These are phyloP conservation scores for Oenanthe sinensis DNA, from an alignment of 129 eudicot species.

Conservation along the genomic window DNA sequence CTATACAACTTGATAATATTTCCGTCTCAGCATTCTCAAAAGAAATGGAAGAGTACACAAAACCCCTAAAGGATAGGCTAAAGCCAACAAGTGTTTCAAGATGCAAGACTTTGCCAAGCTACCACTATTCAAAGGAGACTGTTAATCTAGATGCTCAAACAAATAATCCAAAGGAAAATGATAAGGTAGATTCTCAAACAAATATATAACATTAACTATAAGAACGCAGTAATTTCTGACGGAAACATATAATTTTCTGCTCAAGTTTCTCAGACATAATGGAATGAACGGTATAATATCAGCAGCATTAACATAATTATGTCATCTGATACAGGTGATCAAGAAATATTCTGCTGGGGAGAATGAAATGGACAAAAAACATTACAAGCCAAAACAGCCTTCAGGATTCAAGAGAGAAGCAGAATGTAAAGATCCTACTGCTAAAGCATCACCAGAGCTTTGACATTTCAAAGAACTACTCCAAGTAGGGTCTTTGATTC, in stretches of 20 bases:
- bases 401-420: conserved; percentile 11
- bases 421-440: conserved; percentile 16
- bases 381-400: conserved; percentile 7
- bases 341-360: conserved; percentile 19
- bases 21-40: conserved; percentile 20
- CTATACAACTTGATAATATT: conserved; percentile 28
- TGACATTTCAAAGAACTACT: conserved; percentile 4
- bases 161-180: conserved; percentile 24
- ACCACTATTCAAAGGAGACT: conserved; percentile 29
- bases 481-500: conserved; percentile 7
- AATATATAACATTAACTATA: background rate
- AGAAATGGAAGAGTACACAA: conserved; percentile 20
- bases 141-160: conserved; percentile 24
- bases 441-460: conserved; percentile 9
- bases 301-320: background rate
- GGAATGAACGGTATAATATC: background rate
- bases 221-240: background rate
- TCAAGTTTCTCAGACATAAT: background rate
- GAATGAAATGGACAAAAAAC: conserved; percentile 16
- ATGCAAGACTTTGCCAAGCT: conserved; percentile 37
- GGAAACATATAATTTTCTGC: background rate
- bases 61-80: conserved; percentile 26
- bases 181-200: conserved; percentile 27
- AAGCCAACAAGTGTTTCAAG: conserved; percentile 34
- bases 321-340: conserved; percentile 21